Base-by-base conservation (phyloP, 306 rosid species). In the Abrus pulchellus region DNA sequence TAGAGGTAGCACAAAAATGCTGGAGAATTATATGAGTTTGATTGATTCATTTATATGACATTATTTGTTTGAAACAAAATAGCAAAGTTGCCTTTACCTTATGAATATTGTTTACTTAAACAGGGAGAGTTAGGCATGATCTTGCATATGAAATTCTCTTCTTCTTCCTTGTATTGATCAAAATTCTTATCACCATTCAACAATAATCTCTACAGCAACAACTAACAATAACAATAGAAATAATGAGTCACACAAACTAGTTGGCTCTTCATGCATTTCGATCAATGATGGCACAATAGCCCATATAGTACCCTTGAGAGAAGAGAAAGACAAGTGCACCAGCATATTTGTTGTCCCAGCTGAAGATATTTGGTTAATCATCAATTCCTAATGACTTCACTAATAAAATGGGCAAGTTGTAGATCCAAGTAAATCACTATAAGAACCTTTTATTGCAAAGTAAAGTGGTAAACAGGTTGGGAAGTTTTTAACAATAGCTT, bases 271-370 rank as follows among this genome's bases (percentile, higher is more conserved):
- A 60, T 55, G 73, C 12, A 69, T 81, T 61, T 55, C 48, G 0
- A 20, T 20, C 0, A 80, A 8, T 47, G 54, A 29, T 61, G 43
- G 63, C 54, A 68, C 45, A 44, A 43, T 54, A 54, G 30, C 6
- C 20, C 52, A 14, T 47, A 81, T 92, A 20, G 20, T 20, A 91
- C 97, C 92, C 97, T 90, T 48, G 99, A 85, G 14, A 91, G 86
- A 72, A 95, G 94, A 20, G 20, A 20, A 20, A 20, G 56, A 95
- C 96, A 74, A 81, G 90, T 68, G 98, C 94, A 76, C 99, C 99
- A 1, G 97, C 98, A 85, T 77, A 95, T 70, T 95, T 95, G 91
- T 95, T 91, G 83, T 95, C 99, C 98, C 98, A 95, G 73, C 99
- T 93, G 86, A 95, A 95, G 60, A 89, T 80, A 69, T 95, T 94